Evolutionary conservation across 768 basidiomycete species (phyloP).

Genomic region (Psilocybe sp.): DNA sequence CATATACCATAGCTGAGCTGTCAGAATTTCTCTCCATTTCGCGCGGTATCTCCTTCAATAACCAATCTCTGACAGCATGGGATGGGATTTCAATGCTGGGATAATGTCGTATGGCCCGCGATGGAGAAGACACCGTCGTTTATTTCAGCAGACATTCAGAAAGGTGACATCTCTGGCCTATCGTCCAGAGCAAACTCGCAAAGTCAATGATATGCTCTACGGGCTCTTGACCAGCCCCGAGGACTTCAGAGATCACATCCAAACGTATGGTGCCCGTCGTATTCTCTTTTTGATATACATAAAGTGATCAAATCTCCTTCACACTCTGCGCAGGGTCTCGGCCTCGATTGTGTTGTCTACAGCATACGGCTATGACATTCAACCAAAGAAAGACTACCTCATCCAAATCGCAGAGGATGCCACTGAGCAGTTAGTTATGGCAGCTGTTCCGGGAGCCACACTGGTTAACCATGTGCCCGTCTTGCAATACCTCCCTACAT

Average conservation of each 20-base stretch:
- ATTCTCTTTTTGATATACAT: no score
- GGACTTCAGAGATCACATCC: conserved; percentile 7
- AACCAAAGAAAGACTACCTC: conserved; percentile 38
- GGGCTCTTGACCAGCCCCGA: conserved; percentile 8
- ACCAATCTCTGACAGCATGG: background rate
- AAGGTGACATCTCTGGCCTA: background rate
- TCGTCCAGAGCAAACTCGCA: conserved; percentile 17
- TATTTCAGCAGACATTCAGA: background rate
- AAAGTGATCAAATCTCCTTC: background rate
- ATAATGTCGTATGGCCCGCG: background rate
- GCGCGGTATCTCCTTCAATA: no score
- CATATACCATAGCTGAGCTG: no score
- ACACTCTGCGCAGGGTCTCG: conserved; percentile 25
- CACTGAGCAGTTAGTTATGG: conserved; percentile 25
- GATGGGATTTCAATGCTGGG: background rate
- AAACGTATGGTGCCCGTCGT: conserved; percentile 4
- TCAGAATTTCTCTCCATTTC: no score
- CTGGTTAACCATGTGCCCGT: conserved; percentile 41
- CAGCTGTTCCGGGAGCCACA: conserved; percentile 35
- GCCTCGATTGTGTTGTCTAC: conserved; percentile 36
- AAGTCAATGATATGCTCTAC: conserved; percentile 18
- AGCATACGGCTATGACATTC: conserved; percentile 43
- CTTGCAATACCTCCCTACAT: conserved; percentile 47
- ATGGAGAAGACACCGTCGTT: background rate
- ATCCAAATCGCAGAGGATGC: conserved; percentile 38